Percentiles rank a stretch among this genome's conserved stretches.
Evolutionary conservation across 768 basidiomycete species (phyloP).

Genomic region (Multifurca ochricompacta): DNA sequence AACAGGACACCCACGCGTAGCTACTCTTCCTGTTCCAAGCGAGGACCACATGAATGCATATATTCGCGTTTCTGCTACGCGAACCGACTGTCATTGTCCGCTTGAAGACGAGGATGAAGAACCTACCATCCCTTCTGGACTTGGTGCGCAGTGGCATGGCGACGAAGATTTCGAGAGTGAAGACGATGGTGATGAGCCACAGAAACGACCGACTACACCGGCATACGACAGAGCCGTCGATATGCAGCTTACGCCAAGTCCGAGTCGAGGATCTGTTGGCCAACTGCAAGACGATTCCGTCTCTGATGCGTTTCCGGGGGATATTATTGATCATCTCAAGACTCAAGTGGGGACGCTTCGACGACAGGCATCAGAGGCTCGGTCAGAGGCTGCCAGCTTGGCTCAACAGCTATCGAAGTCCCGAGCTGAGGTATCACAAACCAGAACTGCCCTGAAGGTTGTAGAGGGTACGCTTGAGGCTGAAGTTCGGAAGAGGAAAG

Average conservation of each 20-base stretch:
- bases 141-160: slow-evolving; percentile 20
- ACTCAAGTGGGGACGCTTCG: slow-evolving; percentile 57
- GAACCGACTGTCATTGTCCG: slow-evolving; percentile 16
- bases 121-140: slow-evolving; percentile 24
- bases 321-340: slow-evolving; percentile 52
- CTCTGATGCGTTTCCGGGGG: slow-evolving; percentile 23
- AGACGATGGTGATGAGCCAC: slow-evolving; percentile 35
- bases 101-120: slow-evolving; percentile 34
- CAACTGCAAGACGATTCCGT: not conserved
- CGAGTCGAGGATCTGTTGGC: not conserved
- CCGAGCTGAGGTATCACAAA: slow-evolving; percentile 50
- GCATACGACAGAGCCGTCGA: slow-evolving; percentile 13
- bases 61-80: slow-evolving; percentile 24
- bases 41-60: slow-evolving; percentile 1
- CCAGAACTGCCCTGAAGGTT: slow-evolving; percentile 45
- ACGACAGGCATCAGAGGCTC: slow-evolving; percentile 60
- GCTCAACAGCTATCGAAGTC: slow-evolving; percentile 64
- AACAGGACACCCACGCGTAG: slow-evolving; percentile 4
- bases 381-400: slow-evolving; percentile 54
- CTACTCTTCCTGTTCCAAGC: slow-evolving; percentile 11
- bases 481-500: slow-evolving; percentile 49
- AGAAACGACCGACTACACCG: slow-evolving; percentile 5
- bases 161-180: slow-evolving; percentile 56
- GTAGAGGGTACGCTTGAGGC: slow-evolving; percentile 54
- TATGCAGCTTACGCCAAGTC: not conserved